Conservation (phyloP, 2,329 filamentous ascomycete genomes). For the Balansia obtecta region DNA sequence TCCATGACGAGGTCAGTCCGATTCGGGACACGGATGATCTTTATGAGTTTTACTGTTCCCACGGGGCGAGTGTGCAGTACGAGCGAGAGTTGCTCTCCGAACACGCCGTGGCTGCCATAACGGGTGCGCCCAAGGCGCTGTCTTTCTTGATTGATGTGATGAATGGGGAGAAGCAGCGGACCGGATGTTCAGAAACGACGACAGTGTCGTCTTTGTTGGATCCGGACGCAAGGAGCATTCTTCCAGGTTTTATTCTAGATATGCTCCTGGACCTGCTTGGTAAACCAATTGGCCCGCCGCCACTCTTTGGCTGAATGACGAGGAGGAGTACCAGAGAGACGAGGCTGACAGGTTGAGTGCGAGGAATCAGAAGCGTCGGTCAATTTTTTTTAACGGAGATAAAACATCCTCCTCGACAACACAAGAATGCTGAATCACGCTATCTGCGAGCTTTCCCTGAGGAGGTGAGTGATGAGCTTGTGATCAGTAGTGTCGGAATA, state of each 20-base stretch:
- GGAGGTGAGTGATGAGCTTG: no score
- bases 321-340: neutral
- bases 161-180: neutral
- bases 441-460: no score
- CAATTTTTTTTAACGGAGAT: no score
- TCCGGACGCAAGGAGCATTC: neutral
- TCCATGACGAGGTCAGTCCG: neutral
- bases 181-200: neutral
- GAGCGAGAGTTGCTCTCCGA: neutral
- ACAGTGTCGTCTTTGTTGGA: neutral
- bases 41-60: slow-evolving; percentile 1
- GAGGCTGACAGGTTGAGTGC: neutral
- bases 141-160: neutral
- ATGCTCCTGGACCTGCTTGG: slow-evolving; percentile 1
- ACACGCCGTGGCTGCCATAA: neutral
- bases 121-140: neutral
- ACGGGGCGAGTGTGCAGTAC: slow-evolving; percentile 1
- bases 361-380: no score
- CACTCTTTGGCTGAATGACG: neutral
- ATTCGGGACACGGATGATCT: slow-evolving; percentile 1
- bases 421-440: no score
- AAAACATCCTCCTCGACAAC: no score
- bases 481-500: no score
- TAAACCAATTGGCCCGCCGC: slow-evolving; percentile 1
- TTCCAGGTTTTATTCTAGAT: neutral